A percentile compares a stretch with the other conserved stretches of the same genome.
These are phyloP conservation scores for Penicillium egyptiacum DNA, from an alignment of 495 filamentous ascomycete genomes.

Conservation along the genomic window DNA sequence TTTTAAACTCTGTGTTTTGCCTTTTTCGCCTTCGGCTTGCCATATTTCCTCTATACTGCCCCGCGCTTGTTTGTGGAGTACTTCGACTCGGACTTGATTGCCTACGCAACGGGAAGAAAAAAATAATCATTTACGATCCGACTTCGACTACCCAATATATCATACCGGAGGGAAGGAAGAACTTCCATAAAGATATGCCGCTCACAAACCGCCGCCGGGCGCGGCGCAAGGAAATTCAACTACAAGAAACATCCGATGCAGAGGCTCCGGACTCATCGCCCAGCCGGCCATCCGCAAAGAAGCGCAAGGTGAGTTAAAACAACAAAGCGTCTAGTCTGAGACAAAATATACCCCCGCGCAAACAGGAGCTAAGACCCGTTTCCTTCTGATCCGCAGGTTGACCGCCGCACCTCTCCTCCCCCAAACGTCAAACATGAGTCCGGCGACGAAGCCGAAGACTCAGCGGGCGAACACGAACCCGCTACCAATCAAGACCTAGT, in stretches of 20 bases:
- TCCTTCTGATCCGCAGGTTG: conserved; percentile 33
- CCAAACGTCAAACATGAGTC: conserved; percentile 35
- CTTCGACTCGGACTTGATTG: conserved; percentile 11
- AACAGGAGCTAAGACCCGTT: conserved; percentile 15
- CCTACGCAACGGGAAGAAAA: conserved; percentile 3
- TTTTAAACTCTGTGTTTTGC: conserved; percentile 21
- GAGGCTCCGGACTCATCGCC: conserved; percentile 66
- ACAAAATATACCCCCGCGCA: conserved; percentile 6
- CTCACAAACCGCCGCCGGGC: conserved; percentile 53
- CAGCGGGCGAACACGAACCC: conserved; percentile 52
- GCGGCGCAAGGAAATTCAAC: conserved; percentile 50
- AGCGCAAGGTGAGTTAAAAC: conserved; percentile 63
- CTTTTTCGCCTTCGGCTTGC: conserved; percentile 29
- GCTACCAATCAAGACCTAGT: conserved; percentile 63
- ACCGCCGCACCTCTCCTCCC: conserved; percentile 34
- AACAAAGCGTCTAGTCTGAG: conserved; percentile 4
- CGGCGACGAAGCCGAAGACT: conserved; percentile 45
- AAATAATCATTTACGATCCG: conserved; percentile 6
- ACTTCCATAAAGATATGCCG: conserved; percentile 38
- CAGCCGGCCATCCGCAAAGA: conserved; percentile 68
- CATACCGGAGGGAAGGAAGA: conserved; percentile 3
- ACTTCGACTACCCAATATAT: background rate
- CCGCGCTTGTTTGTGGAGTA: conserved; percentile 16
- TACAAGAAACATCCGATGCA: conserved; percentile 50
- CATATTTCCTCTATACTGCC: conserved; percentile 23